Evolutionary conservation across 495 filamentous ascomycete species (phyloP).

Genomic region (Wilcoxina mikolae): DNA sequence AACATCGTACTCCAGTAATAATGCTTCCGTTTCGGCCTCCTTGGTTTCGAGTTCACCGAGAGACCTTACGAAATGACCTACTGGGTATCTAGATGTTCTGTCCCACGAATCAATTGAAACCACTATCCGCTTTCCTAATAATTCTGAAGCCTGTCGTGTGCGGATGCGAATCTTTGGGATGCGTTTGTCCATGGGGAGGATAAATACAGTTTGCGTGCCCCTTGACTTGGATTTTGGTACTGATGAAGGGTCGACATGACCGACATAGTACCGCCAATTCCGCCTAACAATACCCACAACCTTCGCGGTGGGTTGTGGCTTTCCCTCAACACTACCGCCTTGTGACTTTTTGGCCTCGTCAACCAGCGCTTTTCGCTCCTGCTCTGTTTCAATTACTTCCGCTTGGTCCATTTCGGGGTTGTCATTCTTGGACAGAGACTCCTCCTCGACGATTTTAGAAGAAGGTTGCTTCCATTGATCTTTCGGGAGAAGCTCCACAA

Average conservation of each 20-base stretch:
- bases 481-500: conserved; percentile 79
- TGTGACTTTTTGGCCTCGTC: conserved; percentile 83
- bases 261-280: conserved; percentile 92
- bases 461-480: conserved; percentile 95
- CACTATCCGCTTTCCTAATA: conserved; percentile 83
- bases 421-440: conserved; percentile 80
- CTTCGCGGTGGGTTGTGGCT: conserved; percentile 76
- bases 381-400: conserved; percentile 64
- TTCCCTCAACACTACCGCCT: conserved; percentile 58
- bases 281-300: conserved; percentile 87
- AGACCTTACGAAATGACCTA: conserved; percentile 86
- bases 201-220: conserved; percentile 79
- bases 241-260: conserved; percentile 78
- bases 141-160: conserved; percentile 72
- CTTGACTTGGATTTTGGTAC: conserved; percentile 57
- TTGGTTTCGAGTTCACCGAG: conserved; percentile 89
- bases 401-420: conserved; percentile 62
- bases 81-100: conserved; percentile 74
- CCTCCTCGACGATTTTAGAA: conserved; percentile 89
- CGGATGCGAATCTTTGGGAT: conserved; percentile 89
- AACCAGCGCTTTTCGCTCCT: conserved; percentile 68
- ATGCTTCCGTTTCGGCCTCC: conserved; percentile 86
- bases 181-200: conserved; percentile 93
- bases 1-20: conserved; percentile 89
- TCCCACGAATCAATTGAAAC: conserved; percentile 95